Conservation (phyloP, 2,329 filamentous ascomycete species). For the Pestalotiopsis sp. region DNA sequence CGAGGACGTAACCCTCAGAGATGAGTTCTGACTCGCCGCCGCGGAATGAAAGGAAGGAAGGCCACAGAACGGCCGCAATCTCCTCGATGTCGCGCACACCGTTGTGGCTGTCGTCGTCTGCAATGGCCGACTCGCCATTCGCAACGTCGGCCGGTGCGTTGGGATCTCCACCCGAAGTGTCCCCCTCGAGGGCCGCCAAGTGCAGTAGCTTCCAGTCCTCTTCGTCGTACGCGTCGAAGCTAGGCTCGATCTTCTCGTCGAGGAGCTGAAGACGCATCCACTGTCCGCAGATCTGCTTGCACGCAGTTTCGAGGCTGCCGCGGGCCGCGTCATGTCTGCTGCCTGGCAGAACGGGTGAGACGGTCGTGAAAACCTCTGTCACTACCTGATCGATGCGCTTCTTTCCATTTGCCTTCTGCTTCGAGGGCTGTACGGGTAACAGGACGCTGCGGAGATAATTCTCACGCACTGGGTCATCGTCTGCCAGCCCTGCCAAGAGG, state of each 20-base stretch:
- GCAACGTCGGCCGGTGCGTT: not conserved
- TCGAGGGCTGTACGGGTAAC: constrained; percentile 29
- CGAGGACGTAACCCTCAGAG: constrained; percentile 12
- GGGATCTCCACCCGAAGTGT: not conserved
- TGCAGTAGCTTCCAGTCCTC: constrained; percentile 8
- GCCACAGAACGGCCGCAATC: constrained; percentile 12
- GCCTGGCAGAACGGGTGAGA: constrained; percentile 32
- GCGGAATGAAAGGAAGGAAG: constrained; percentile 11
- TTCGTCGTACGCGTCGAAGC: constrained; percentile 12
- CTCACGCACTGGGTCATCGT: constrained; percentile 29
- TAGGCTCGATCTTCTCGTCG: constrained; percentile 33
- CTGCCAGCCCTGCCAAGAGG: constrained; percentile 30
- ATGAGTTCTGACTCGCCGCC: constrained; percentile 13
- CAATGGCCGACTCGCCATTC: constrained; percentile 1
- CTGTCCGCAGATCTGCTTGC: constrained; percentile 29
- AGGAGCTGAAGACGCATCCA: constrained; percentile 34
- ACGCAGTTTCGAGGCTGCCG: constrained; percentile 26
- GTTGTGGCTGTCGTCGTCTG: not conserved
- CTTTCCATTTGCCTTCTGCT: constrained; percentile 25
- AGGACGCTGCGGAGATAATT: constrained; percentile 32
- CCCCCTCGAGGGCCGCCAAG: not conserved
- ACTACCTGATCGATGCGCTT: constrained; percentile 32
- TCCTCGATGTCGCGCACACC: constrained; percentile 8
- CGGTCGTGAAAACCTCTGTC: constrained; percentile 32
- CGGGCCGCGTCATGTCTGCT: constrained; percentile 33